phyloP scores from a whole-genome alignment of 345 rosid genomes.

The Clausena lansium region DNA sequence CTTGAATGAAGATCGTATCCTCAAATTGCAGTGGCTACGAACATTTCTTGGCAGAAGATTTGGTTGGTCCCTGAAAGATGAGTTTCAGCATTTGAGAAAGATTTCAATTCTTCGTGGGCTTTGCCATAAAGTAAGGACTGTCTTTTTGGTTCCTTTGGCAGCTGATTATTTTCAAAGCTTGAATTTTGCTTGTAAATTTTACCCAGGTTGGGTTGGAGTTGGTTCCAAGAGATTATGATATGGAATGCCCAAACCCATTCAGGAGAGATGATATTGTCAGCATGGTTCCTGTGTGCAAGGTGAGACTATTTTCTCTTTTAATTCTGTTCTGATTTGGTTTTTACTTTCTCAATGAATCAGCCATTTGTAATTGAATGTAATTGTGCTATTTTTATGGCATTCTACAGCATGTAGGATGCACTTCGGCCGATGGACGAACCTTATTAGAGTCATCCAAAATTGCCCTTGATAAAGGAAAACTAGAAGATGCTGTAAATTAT shows the following conservation, averaged over 20 bases:
- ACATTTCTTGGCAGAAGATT: conserved; percentile 47
- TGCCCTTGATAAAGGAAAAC: conserved; percentile 90
- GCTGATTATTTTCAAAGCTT: background rate
- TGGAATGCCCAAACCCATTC: conserved; percentile 57
- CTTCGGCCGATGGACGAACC: conserved; percentile 77
- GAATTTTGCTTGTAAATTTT: conserved; percentile 6
- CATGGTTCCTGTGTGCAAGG: conserved; percentile 68
- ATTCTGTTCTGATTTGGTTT: background rate
- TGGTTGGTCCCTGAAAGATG: conserved; percentile 55
- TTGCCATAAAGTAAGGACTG: conserved; percentile 59
- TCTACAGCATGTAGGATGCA: conserved; percentile 72
- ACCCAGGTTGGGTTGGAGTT: conserved; percentile 62
- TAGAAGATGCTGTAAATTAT: conserved; percentile 74
- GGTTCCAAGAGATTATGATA: conserved; percentile 62
- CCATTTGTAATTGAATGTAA: background rate
- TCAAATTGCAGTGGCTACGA: conserved; percentile 48
- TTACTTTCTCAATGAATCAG: conserved; percentile 1
- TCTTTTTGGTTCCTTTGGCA: conserved; percentile 14
- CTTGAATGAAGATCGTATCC: conserved; percentile 39
- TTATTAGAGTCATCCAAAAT: conserved; percentile 83
- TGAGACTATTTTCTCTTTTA: conserved; percentile 19
- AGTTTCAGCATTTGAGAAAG: conserved; percentile 59
- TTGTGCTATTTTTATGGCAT: conserved; percentile 3
- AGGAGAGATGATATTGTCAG: conserved; percentile 46
- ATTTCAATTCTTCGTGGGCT: conserved; percentile 61